phyloP scores from a whole-genome alignment of 805 yeast genomes.

The Candida maesae region DNA sequence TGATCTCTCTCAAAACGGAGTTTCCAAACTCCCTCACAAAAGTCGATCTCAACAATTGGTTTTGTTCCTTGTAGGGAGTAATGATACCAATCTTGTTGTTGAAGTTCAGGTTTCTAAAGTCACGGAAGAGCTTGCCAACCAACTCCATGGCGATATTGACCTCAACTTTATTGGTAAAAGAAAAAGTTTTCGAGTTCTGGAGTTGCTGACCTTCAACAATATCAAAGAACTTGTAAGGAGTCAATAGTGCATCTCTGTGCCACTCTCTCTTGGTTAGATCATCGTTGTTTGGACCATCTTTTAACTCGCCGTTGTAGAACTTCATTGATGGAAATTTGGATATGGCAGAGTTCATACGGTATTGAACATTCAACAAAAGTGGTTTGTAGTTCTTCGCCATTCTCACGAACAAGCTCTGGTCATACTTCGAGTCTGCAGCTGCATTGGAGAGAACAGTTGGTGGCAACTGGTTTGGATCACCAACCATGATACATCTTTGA shows the following conservation, averaged over 20 bases:
- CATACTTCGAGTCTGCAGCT: conserved; percentile 77
- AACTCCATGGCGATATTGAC: conserved; percentile 71
- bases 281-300: conserved; percentile 67
- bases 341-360: conserved; percentile 96
- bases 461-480: conserved; percentile 97
- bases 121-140: conserved; percentile 46
- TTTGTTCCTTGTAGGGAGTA: conserved; percentile 93
- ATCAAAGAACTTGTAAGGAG: conserved; percentile 80
- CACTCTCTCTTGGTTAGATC: conserved; percentile 60
- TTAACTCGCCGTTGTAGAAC: conserved; percentile 68
- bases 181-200: conserved; percentile 59
- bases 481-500: conserved; percentile 90
- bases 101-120: conserved; percentile 49
- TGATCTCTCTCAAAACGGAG: conserved; percentile 59
- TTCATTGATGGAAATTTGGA: conserved; percentile 81
- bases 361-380: conserved; percentile 81
- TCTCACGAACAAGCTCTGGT: conserved; percentile 89
- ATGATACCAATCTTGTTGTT: conserved; percentile 80
- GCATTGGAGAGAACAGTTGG: conserved; percentile 92
- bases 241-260: conserved; percentile 57
- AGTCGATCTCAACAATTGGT: conserved; percentile 48
- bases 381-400: conserved; percentile 69
- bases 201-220: conserved; percentile 61
- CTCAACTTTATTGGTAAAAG: conserved; percentile 68
- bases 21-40: conserved; percentile 63